Conservation (phyloP, 345 rosid genomes). For the Physaria fendleri region DNA sequence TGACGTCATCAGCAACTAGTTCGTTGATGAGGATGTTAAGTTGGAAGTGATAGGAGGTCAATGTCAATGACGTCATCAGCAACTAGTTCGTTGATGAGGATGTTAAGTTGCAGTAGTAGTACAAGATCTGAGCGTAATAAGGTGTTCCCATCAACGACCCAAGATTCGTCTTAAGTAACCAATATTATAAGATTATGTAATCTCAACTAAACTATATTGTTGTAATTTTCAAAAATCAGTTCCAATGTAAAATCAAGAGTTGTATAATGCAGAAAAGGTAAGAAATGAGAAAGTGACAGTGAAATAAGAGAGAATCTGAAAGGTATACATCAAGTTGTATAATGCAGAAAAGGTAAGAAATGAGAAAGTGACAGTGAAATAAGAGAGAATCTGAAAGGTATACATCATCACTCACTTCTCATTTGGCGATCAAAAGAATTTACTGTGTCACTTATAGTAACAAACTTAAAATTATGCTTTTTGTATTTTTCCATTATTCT, state of each 20-base stretch:
- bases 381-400: conserved; percentile 19
- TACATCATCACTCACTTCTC: conserved; percentile 23
- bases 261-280: neutral
- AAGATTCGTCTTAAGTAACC: conserved; percentile 16
- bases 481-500: conserved; percentile 25
- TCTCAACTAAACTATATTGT: neutral
- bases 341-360: too few relatives aligned
- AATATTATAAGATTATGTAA: neutral
- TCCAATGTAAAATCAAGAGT: neutral
- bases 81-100: conserved; percentile 48
- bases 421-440: conserved; percentile 16
- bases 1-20: conserved; percentile 25
- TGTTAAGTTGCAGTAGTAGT: conserved; percentile 56
- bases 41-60: conserved; percentile 30
- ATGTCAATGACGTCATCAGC: conserved; percentile 28
- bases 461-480: conserved; percentile 18
- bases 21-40: conserved; percentile 64
- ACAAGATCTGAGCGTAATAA: conserved; percentile 48
- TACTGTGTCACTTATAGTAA: conserved; percentile 19
- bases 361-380: conserved; percentile 11
- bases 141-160: conserved; percentile 36
- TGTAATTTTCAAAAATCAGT: neutral
- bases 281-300: conserved; percentile 8
- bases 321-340: conserved; percentile 15
- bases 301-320: conserved; percentile 18